Base-by-base conservation (phyloP, 495 filamentous ascomycete species). In the Recurvomyces mirabilis region DNA sequence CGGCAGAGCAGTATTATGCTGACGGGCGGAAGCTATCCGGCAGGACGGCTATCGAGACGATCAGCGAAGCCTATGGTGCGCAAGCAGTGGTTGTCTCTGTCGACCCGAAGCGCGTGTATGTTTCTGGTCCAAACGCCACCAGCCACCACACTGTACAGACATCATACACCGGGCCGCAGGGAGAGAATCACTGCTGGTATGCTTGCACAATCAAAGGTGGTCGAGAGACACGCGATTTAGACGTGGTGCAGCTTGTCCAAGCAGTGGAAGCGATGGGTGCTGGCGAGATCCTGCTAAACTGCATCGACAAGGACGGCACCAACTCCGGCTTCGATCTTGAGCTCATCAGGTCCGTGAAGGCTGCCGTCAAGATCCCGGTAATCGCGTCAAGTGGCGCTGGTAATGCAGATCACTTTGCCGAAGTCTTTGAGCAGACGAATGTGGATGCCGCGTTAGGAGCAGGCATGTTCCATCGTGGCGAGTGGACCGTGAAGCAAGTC, bases 71-170 rank as follows among this genome's bases (percentile, higher is more conserved):
- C 0, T 98, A 98, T 63, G 91, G 91, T 41, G 91, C 86, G 60
- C 91, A 98, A 65, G 91, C 91, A 10, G 91, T 98, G 15, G 93
- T 98, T 40, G 82, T 98, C 43, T 93, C 84, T 51, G 83, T 96
- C 20, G 91, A 98, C 56, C 91, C 91, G 0, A 85, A 85, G 63
- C 74, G 91, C 26, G 76, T 96, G 1, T 94, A 93, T 56, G 85
- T 94, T 18, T 65, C 79, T 43, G 74, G 72, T 30, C 70, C 72
- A 22, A 70, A 78, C 17, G 77, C 79, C 37, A 95, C 91, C 10
- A 62, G 66, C 15, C 91, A 94, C 64, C 75, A 81, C 57, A 87
- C 81, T 0, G 69, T 95, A 43, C 68, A 72, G 57, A 93, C 91
- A 3, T 59, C 64, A 11, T 73, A 66, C 46, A 76, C 74, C 2